Base-by-base conservation (phyloP, 495 filamentous ascomycete species). In the Lasiosphaeris hirsuta region DNA sequence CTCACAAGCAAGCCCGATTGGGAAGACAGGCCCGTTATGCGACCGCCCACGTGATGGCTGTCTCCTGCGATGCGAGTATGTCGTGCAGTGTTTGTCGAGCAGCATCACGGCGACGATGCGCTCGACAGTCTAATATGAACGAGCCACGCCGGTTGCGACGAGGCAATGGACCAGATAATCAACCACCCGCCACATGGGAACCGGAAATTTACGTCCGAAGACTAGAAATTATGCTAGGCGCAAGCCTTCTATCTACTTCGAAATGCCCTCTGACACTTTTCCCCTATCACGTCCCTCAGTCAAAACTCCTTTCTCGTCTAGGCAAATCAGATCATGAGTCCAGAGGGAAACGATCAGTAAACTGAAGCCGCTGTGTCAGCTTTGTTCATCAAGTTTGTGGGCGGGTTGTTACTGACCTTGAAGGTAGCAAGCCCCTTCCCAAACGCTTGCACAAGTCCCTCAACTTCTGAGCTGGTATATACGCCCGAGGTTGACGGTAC, bases 371-470 rank as follows among this genome's bases (percentile, higher is more conserved):
- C 19, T 30, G 13, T 3, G 38, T 42, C 38, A 46, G 9, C 19
- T 0, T 59, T 2, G 10, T 6, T 39, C 38, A 42, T 50, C 47
- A 49, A 46, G 7, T 44, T 10, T 1, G 11, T 10, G 1, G 17
- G 14, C 1, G 6, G 17, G 9, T 7, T 17, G 18, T 15, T 2
- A 63, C 61, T 49, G 33, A 67, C 61, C 58, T 87, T 89, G 66
- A 87, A 92, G 17, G 71, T 82, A 66, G 69, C 77, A 61, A 92
- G 65, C 7, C 86, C 88, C 5, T 75, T 74, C 71, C 84, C 78
- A 3, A 92, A 52, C 2, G 64, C 62, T 7, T 65, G 63, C 0
- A 74, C 77, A 55, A 87, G 73, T 2, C 38, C 58, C 2, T 63
- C 65, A 10, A 68, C 65, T 34, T 75, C 62, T 10, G 65, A 55